Evolutionary conservation across 2,329 filamentous ascomycete species (phyloP).

Genomic region (Penicillium thymicola): DNA sequence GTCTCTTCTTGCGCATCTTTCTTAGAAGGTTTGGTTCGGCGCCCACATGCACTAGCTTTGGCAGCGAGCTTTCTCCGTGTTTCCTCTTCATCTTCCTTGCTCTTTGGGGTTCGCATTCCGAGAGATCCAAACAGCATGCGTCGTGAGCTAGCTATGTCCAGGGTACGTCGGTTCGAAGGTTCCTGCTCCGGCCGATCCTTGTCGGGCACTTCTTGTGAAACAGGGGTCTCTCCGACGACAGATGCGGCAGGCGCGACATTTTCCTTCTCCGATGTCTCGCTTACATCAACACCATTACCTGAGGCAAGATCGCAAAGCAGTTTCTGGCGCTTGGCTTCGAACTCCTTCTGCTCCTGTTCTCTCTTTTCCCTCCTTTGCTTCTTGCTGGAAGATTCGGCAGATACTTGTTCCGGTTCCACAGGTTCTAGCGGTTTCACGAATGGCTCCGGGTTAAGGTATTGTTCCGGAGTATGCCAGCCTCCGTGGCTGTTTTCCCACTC

Average conservation of each 20-base stretch:
- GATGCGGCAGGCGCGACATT: conserved; percentile 24
- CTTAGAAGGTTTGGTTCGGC: neutral
- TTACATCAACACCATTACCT: conserved; percentile 51
- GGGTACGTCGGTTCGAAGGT: conserved; percentile 37
- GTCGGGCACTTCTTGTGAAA: conserved; percentile 9
- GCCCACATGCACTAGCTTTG: conserved; percentile 40
- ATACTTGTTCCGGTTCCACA: neutral
- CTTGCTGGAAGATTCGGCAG: conserved; percentile 3
- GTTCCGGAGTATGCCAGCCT: conserved; percentile 23
- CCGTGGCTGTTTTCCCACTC: conserved; percentile 33
- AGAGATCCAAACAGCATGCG: conserved; percentile 70
- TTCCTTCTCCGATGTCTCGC: conserved; percentile 30
- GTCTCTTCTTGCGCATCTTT: neutral
- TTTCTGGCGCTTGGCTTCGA: conserved; percentile 51
- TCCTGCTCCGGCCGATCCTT: conserved; percentile 14
- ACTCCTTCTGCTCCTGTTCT: conserved; percentile 40
- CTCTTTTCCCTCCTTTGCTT: conserved; percentile 22
- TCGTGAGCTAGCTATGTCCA: conserved; percentile 61
- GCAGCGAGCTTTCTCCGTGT: conserved; percentile 60
- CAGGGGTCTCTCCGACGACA: conserved; percentile 8
- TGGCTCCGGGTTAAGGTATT: neutral
- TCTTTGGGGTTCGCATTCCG: conserved; percentile 66
- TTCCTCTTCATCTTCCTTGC: conserved; percentile 64
- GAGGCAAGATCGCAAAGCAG: conserved; percentile 51
- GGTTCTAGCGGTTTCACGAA: neutral